Evolutionary conservation across 176 grass and related monocot species (phyloP).

Genomic region (Cenchrus americanus): DNA sequence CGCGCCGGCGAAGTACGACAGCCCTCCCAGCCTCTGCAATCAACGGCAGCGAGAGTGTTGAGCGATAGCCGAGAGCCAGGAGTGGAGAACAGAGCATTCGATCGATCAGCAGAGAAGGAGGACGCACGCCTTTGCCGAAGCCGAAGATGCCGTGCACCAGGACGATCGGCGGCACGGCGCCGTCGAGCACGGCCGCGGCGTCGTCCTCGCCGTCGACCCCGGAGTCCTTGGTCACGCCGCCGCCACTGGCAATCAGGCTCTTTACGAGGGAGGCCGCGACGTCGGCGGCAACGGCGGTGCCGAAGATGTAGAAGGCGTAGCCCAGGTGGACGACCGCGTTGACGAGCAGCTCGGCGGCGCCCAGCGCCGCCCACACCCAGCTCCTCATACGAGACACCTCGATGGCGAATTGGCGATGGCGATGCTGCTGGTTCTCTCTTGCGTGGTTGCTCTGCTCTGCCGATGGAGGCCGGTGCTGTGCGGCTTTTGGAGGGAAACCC

Average conservation of each 20-base stretch:
- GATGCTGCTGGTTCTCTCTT: background rate
- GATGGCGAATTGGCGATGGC: no score
- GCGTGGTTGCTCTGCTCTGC: background rate
- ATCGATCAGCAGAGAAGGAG: background rate
- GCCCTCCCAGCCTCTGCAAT: conserved; percentile 67
- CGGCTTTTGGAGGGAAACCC: conserved; percentile 7
- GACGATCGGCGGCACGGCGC: conserved; percentile 70
- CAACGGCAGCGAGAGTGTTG: background rate
- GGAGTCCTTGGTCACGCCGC: background rate
- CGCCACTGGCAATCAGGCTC: background rate
- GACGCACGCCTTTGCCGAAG: conserved; percentile 83
- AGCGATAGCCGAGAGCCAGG: background rate
- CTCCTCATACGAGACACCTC: conserved; percentile 11
- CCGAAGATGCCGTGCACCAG: conserved; percentile 91
- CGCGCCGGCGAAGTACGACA: conserved; percentile 92
- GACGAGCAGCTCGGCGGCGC: conserved; percentile 58
- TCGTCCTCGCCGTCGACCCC: conserved; percentile 33
- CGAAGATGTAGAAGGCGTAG: conserved; percentile 87
- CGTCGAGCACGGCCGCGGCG: conserved; percentile 11
- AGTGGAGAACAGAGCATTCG: background rate
- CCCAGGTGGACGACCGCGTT: conserved; percentile 63
- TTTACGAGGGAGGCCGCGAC: conserved; percentile 40
- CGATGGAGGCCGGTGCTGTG: background rate
- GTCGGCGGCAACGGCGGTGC: conserved; percentile 52
- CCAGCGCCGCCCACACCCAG: conserved; percentile 2